A percentile compares a stretch with the other conserved stretches of the same genome.
These are phyloP conservation scores for Ambrosia artemisiifolia DNA, from an alignment of 129 eudicot genomes.

Conservation along the genomic window DNA sequence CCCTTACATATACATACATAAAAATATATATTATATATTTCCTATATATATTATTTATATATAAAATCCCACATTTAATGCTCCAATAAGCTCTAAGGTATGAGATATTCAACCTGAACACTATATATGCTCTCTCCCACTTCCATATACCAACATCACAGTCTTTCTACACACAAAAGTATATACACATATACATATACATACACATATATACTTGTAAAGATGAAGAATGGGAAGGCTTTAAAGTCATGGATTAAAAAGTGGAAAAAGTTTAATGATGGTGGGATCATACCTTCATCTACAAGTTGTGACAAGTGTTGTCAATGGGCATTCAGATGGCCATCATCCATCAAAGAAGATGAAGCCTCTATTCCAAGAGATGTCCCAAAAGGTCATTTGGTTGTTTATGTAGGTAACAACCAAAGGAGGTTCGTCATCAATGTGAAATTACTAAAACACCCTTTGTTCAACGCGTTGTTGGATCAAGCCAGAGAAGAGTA, in stretches of 20 bases:
- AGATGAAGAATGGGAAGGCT: conserved; percentile 37
- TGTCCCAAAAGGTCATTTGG: conserved; percentile 59
- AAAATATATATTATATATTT: not conserved
- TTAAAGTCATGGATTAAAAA: conserved; percentile 42
- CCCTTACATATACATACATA: conserved; percentile 8
- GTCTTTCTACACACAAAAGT: conserved; percentile 15
- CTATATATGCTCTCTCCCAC: conserved; percentile 36
- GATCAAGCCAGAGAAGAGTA: conserved; percentile 52
- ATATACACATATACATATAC: conserved; percentile 9
- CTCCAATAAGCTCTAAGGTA: conserved; percentile 29
- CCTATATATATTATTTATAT: conserved; percentile 6
- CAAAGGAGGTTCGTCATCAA: conserved; percentile 48
- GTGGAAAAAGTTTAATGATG: conserved; percentile 46
- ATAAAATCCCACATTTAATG: conserved; percentile 28
- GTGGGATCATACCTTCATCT: conserved; percentile 32
- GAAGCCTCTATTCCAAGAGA: conserved; percentile 44
- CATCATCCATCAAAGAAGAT: conserved; percentile 34
- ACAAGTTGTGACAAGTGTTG: conserved; percentile 38
- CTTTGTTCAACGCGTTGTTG: conserved; percentile 48
- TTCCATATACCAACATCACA: conserved; percentile 30
- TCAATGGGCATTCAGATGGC: conserved; percentile 46
- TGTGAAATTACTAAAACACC: conserved; percentile 50
- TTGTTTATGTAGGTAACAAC: conserved; percentile 50
- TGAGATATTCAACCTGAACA: conserved; percentile 31
- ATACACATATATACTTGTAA: not conserved